A percentile compares a stretch with the other conserved stretches of the same genome.
phyloP scores from a whole-genome alignment of 306 rosid species.

The Vigna hirtella region DNA sequence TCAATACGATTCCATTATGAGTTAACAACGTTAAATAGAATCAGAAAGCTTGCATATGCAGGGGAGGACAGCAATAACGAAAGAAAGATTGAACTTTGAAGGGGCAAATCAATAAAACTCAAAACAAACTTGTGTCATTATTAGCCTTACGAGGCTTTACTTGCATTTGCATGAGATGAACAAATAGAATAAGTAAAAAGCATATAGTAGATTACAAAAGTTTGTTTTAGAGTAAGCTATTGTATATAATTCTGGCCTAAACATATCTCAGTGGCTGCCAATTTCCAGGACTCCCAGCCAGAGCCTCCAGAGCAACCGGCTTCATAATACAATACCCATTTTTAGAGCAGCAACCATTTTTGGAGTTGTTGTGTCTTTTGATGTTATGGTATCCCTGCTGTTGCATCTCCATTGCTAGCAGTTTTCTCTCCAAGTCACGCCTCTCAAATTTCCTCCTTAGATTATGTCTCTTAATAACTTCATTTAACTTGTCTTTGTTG shows the following conservation, averaged over 20 bases:
- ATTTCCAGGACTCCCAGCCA: slow-evolving; percentile 40
- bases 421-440: slow-evolving; percentile 57
- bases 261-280: slow-evolving; percentile 46
- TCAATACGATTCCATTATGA: not conserved
- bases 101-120: slow-evolving; percentile 18
- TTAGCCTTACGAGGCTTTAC: slow-evolving; percentile 34
- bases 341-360: slow-evolving; percentile 46
- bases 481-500: slow-evolving; percentile 48
- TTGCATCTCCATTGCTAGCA: slow-evolving; percentile 64
- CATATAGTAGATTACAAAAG: slow-evolving; percentile 7
- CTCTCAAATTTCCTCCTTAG: slow-evolving; percentile 63
- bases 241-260: slow-evolving; percentile 2
- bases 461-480: slow-evolving; percentile 49
- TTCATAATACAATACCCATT: slow-evolving; percentile 58
- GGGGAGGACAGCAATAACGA: too few species aligned
- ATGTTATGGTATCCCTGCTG: slow-evolving; percentile 28
- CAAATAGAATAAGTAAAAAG: slow-evolving; percentile 11
- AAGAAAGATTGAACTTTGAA: not conserved
- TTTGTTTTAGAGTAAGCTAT: not conserved
- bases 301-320: slow-evolving; percentile 48
- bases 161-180: slow-evolving; percentile 22
- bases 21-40: not conserved
- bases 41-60: not conserved
- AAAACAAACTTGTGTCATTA: slow-evolving; percentile 29
- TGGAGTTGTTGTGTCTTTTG: slow-evolving; percentile 44